Percentiles rank a stretch among this genome's conserved stretches.
These are phyloP conservation scores for Lunasporangiospora selenospora DNA, from an alignment of 192 early-diverging fungal genomes.

Conservation along the genomic window DNA sequence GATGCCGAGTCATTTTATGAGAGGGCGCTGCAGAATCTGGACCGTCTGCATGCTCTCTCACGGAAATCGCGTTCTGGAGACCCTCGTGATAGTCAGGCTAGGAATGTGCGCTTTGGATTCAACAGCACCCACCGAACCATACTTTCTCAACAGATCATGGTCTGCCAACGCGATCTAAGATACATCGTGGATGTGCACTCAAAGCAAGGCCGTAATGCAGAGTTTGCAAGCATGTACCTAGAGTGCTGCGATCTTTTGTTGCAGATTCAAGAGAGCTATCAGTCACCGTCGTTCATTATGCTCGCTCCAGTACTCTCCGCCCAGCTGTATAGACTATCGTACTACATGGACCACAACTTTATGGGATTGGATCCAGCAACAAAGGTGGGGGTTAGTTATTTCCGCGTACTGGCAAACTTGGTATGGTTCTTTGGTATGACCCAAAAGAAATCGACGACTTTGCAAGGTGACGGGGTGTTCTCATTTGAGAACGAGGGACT, in stretches of 20 bases:
- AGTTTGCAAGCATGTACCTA: constrained; percentile 58
- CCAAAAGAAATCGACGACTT: constrained; percentile 47
- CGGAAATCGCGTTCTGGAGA: neutral
- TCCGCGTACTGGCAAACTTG: constrained; percentile 58
- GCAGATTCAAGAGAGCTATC: constrained; percentile 43
- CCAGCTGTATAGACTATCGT: constrained; percentile 51
- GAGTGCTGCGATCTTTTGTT: constrained; percentile 53
- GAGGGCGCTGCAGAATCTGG: constrained; percentile 11
- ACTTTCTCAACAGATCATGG: constrained; percentile 21
- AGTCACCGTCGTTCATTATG: constrained; percentile 39
- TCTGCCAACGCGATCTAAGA: constrained; percentile 48
- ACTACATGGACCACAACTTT: constrained; percentile 59
- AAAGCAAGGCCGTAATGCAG: constrained; percentile 44
- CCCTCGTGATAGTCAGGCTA: neutral
- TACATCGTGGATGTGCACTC: constrained; percentile 52
- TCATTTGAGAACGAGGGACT: neutral
- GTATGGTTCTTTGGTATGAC: constrained; percentile 59
- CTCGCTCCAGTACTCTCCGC: constrained; percentile 48
- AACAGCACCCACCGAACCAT: constrained; percentile 1
- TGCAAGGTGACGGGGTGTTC: neutral
- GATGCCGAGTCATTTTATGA: constrained; percentile 41
- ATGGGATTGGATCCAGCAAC: constrained; percentile 50
- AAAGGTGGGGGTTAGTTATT: constrained; percentile 50
- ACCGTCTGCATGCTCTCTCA: constrained; percentile 22
- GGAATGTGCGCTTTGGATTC: too few species aligned